These are phyloP conservation scores for Ustilago sp. DNA, from an alignment of 1,284 basidiomycete species.

Conservation along the genomic window DNA sequence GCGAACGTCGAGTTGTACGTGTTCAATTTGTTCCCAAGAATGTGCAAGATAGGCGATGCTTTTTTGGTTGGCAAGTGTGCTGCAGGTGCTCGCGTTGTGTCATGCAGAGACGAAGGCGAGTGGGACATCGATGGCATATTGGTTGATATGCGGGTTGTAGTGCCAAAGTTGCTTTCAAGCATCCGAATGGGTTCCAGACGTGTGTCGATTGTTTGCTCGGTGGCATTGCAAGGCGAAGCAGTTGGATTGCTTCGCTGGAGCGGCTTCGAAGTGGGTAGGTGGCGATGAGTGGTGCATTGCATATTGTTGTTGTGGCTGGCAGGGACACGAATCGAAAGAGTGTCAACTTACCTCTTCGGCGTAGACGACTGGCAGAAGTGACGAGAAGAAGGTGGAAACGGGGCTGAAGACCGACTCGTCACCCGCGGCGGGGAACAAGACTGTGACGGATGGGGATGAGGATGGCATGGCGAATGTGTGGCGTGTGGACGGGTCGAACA, in stretches of 20 bases:
- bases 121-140: too few relatives aligned
- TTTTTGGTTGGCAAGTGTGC: neutral
- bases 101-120: neutral
- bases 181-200: neutral
- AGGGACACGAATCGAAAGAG: neutral
- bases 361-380: conserved; percentile 56
- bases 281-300: neutral
- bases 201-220: neutral
- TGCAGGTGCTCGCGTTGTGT: neutral
- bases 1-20: neutral
- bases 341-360: conserved; percentile 58
- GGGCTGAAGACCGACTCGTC: conserved; percentile 53
- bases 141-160: too few relatives aligned
- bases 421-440: conserved; percentile 34
- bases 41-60: neutral
- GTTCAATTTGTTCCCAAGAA: neutral
- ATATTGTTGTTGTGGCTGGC: conserved; percentile 1
- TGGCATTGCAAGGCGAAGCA: neutral
- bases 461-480: conserved; percentile 44
- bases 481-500: conserved; percentile 15
- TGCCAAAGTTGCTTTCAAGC: neutral
- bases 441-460: conserved; percentile 49
- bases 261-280: neutral
- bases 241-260: neutral
- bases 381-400: conserved; percentile 56